A percentile compares a stretch with the other conserved stretches of the same genome.
phyloP scores from a whole-genome alignment of 2,329 filamentous ascomycete species.

The Zymoseptoria ardabiliae region DNA sequence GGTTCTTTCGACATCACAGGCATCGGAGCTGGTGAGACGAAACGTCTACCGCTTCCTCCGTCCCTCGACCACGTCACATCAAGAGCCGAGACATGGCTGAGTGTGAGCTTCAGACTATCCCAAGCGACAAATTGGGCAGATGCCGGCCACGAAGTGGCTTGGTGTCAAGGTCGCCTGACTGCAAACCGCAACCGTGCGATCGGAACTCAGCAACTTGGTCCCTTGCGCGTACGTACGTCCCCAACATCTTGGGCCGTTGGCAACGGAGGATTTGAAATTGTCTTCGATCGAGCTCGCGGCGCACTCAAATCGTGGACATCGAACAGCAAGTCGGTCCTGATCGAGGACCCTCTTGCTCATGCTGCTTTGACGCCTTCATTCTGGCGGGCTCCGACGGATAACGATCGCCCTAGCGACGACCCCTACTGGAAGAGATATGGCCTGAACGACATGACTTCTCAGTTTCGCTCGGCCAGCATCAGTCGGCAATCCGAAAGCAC shows the following conservation, averaged over 20 bases:
- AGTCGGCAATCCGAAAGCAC: conserved; percentile 18
- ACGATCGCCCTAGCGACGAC: conserved; percentile 48
- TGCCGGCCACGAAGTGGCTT: conserved; percentile 16
- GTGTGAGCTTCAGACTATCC: conserved; percentile 40
- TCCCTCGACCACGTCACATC: not conserved
- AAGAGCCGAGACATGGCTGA: conserved; percentile 40
- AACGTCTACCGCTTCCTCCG: not conserved
- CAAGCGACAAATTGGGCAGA: conserved; percentile 41
- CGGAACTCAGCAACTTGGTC: not conserved
- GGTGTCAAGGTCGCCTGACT: conserved; percentile 12
- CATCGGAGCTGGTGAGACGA: conserved; percentile 1
- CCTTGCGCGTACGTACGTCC: conserved; percentile 5
- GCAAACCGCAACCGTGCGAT: not conserved
- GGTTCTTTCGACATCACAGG: conserved; percentile 3
- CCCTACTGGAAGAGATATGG: conserved; percentile 48
- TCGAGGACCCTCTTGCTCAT: not conserved
- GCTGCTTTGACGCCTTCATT: conserved; percentile 42
- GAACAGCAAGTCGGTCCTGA: conserved; percentile 31
- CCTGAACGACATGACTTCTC: conserved; percentile 41
- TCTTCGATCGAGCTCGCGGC: conserved; percentile 4
- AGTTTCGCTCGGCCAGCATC: conserved; percentile 39
- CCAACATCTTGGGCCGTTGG: conserved; percentile 3
- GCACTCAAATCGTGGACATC: conserved; percentile 32
- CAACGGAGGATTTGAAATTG: conserved; percentile 4
- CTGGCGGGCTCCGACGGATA: conserved; percentile 58